Evolutionary conservation across 2,329 filamentous ascomycete genomes (phyloP).

Genomic region (Diaporthe capsici): DNA sequence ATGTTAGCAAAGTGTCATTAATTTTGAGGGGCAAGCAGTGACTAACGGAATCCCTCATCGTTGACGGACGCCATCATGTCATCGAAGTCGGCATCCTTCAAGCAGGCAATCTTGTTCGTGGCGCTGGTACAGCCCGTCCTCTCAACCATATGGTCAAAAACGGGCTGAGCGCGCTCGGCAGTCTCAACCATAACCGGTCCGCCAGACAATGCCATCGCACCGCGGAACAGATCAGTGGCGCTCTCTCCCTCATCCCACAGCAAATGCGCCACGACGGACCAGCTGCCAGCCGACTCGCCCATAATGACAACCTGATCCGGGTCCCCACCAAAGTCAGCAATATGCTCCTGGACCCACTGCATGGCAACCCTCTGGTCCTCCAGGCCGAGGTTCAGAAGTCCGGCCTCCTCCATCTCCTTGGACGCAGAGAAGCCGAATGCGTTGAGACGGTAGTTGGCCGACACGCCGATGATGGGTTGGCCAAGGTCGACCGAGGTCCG

Average conservation of each 20-base stretch:
- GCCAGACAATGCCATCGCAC: slow-evolving; percentile 8
- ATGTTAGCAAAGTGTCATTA: not conserved
- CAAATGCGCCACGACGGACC: slow-evolving; percentile 60
- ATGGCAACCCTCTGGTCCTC: slow-evolving; percentile 61
- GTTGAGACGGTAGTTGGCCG: slow-evolving; percentile 63
- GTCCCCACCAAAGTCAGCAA: slow-evolving; percentile 60
- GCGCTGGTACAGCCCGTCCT: not conserved
- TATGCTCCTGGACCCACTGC: slow-evolving; percentile 62
- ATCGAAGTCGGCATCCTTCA: not conserved
- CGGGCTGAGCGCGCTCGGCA: slow-evolving; percentile 5
- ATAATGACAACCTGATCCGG: slow-evolving; percentile 61
- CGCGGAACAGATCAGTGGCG: not conserved
- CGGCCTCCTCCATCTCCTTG: slow-evolving; percentile 52
- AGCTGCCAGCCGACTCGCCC: slow-evolving; percentile 64
- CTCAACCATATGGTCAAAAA: slow-evolving; percentile 5
- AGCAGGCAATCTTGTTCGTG: not conserved
- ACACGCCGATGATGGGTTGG: slow-evolving; percentile 61
- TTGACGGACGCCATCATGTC: not conserved
- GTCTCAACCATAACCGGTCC: slow-evolving; percentile 14
- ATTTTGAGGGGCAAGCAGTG: not conserved
- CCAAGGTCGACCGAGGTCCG: slow-evolving; percentile 3
- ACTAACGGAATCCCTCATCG: not conserved
- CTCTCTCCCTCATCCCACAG: slow-evolving; percentile 11
- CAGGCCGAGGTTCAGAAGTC: slow-evolving; percentile 63
- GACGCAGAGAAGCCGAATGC: slow-evolving; percentile 62